Evolutionary conservation across 176 grass and related monocot genomes (phyloP).

Genomic region (Paspalum vaginatum): DNA sequence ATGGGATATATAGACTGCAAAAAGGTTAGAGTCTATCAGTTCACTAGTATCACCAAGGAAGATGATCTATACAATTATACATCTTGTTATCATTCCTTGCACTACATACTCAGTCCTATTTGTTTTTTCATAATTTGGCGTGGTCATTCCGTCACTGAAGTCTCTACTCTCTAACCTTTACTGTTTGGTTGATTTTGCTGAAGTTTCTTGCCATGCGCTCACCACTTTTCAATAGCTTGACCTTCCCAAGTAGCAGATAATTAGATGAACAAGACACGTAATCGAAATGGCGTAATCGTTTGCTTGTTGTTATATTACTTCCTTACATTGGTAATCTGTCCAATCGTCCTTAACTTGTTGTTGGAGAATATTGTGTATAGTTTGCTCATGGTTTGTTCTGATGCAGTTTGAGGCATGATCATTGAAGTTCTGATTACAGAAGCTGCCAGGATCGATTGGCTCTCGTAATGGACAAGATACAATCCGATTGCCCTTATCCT

Average conservation of each 20-base stretch:
- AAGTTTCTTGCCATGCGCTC: neutral
- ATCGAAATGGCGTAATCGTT: conserved; percentile 7
- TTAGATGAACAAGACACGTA: neutral
- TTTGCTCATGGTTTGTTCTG: conserved; percentile 22
- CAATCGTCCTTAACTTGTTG: neutral
- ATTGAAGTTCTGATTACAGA: conserved; percentile 35
- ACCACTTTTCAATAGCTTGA: neutral
- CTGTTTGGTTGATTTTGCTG: conserved; percentile 6
- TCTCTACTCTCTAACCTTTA: neutral
- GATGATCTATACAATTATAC: neutral
- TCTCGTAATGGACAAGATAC: conserved; percentile 69
- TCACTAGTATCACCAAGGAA: neutral
- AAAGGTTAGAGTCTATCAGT: neutral
- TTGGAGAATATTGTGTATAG: neutral
- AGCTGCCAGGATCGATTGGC: neutral
- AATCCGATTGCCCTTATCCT: conserved; percentile 90
- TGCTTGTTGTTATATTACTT: neutral
- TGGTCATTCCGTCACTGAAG: neutral
- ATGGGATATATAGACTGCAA: neutral
- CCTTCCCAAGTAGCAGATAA: neutral
- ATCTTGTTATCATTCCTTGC: neutral
- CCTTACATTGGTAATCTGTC: neutral
- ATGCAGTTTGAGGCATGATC: conserved; percentile 45
- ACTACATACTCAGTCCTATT: neutral
- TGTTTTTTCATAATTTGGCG: neutral